phyloP scores from a whole-genome alignment of 306 rosid genomes.

The Parietaria judaica region DNA sequence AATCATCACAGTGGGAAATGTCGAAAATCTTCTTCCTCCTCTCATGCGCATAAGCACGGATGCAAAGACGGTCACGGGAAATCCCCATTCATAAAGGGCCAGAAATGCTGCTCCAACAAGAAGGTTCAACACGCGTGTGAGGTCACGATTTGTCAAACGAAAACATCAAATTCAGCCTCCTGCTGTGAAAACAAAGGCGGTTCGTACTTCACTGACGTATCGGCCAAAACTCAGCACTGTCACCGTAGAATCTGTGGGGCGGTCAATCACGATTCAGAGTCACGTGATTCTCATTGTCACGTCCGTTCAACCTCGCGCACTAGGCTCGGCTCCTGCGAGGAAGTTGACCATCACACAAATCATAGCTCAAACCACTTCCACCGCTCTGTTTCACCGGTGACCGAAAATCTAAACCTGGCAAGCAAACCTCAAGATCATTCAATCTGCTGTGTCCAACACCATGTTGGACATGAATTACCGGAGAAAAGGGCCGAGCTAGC shows the following conservation, averaged over 20 bases:
- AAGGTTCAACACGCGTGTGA: slow-evolving; percentile 12
- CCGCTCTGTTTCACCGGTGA: slow-evolving; percentile 13
- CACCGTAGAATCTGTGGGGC: slow-evolving; percentile 27
- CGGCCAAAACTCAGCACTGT: slow-evolving; percentile 28
- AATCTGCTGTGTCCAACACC: slow-evolving; percentile 24
- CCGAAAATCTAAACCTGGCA: slow-evolving; percentile 1
- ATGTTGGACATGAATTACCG: slow-evolving; percentile 1
- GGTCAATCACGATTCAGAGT: slow-evolving; percentile 21
- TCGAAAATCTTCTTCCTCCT: slow-evolving; percentile 30
- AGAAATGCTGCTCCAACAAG: slow-evolving; percentile 40
- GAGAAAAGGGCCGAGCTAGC: slow-evolving; percentile 7
- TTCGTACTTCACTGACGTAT: slow-evolving; percentile 11
- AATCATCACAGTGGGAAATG: slow-evolving; percentile 36
- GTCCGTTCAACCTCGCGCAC: too few species aligned
- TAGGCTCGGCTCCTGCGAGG: too few species aligned
- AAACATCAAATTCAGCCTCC: slow-evolving; percentile 23
- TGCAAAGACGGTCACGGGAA: slow-evolving; percentile 23
- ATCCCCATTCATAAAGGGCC: slow-evolving; percentile 24
- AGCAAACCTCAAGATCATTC: slow-evolving; percentile 23
- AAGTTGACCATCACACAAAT: slow-evolving; percentile 4
- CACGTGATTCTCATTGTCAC: slow-evolving; percentile 14
- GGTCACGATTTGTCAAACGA: neutral
- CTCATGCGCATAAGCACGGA: slow-evolving; percentile 32
- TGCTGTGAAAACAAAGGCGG: slow-evolving; percentile 16
- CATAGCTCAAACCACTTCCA: slow-evolving; percentile 13